A percentile compares a stretch with the other conserved stretches of the same genome.
Evolutionary conservation across 192 early-diverging fungal genomes (phyloP).

Genomic region (Lobosporangium transversale): DNA sequence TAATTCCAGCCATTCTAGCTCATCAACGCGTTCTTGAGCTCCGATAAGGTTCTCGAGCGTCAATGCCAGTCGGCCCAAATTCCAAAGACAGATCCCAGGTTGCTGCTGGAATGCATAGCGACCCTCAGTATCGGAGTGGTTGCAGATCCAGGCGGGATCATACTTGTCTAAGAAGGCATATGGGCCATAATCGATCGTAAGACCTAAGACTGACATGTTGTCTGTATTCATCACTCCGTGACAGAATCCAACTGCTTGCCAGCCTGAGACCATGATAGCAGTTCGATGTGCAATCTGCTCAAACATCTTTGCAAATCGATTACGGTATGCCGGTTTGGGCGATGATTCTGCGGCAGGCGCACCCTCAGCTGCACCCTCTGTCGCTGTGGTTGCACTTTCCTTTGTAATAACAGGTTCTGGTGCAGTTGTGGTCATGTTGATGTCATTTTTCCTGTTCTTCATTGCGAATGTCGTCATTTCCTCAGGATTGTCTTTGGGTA

Average conservation of each 20-base stretch:
- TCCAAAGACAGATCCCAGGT: slow-evolving; percentile 84
- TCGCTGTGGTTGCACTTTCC: not conserved
- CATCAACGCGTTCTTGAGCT: slow-evolving; percentile 60
- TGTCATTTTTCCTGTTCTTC: slow-evolving; percentile 3
- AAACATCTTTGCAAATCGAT: slow-evolving; percentile 71
- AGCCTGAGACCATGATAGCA: slow-evolving; percentile 77
- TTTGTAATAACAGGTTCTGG: not conserved
- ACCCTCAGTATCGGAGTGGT: slow-evolving; percentile 79
- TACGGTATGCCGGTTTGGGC: slow-evolving; percentile 28
- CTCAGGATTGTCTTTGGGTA: slow-evolving; percentile 39
- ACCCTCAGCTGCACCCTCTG: slow-evolving; percentile 1
- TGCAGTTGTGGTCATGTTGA: not conserved
- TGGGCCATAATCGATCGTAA: slow-evolving; percentile 91
- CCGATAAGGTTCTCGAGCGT: slow-evolving; percentile 74
- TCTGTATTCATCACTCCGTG: slow-evolving; percentile 95
- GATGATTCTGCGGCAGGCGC: not conserved
- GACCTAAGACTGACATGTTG: slow-evolving; percentile 86
- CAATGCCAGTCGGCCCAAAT: slow-evolving; percentile 74
- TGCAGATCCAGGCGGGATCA: slow-evolving; percentile 83
- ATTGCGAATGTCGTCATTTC: slow-evolving; percentile 22
- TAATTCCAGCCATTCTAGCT: slow-evolving; percentile 40
- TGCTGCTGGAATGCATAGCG: slow-evolving; percentile 83
- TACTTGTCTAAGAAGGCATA: slow-evolving; percentile 87
- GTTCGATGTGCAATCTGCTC: slow-evolving; percentile 67
- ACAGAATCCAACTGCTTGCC: slow-evolving; percentile 84